Base-by-base conservation (phyloP, 2,329 filamentous ascomycete genomes). In the Dactylellina drechsleri region DNA sequence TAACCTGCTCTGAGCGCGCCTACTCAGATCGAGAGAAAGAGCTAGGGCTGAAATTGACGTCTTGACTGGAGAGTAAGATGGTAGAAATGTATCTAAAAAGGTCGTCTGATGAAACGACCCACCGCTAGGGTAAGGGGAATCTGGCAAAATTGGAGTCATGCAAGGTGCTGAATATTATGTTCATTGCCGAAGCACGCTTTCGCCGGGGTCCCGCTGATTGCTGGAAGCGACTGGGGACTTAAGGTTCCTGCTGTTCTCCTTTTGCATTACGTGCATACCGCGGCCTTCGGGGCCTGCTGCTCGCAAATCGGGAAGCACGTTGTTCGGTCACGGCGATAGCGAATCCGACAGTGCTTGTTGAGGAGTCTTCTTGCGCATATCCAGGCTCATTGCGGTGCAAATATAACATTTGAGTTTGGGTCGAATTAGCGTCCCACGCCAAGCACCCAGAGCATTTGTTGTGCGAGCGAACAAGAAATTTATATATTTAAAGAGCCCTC, bases 71-170 rank as follows among this genome's bases (percentile, higher is more conserved):
- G 31, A 8, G 31, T 36, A 10, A 36, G 31, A 36, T 36, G 31
- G 31, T 36, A 36, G 10, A 36, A 36, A 36, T 36, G 31, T 10
- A 36, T 36, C 31, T 10, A 36, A 36, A 36, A 36, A 36, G 31
- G 66, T 71, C 66, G 66, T 71, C 50, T 58, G 40, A 47, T 71
- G 66, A 71, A 71, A 71, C 66, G 45, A n/a, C 66, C 59, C 66
- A 71, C 66, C 40, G 43, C 20, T 7, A 23, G 47, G 18, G 16
- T 16, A 49, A 49, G 52, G 66, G 57, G 43, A 47, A 20, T 52
- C 57, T 70, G 45, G 52, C 43, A 70, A 58, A 64, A 43, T 23
- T n/a, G 12, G 10, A 53, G 26, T 53, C 16, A 20, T 23, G n/a
- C 56, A 20, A 15, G 23, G 26, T n/a, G 4, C 8, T n/a, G 26